Base-by-base conservation (phyloP, 202 grass and related monocot genomes). In the Cymbopogon flexuosus region DNA sequence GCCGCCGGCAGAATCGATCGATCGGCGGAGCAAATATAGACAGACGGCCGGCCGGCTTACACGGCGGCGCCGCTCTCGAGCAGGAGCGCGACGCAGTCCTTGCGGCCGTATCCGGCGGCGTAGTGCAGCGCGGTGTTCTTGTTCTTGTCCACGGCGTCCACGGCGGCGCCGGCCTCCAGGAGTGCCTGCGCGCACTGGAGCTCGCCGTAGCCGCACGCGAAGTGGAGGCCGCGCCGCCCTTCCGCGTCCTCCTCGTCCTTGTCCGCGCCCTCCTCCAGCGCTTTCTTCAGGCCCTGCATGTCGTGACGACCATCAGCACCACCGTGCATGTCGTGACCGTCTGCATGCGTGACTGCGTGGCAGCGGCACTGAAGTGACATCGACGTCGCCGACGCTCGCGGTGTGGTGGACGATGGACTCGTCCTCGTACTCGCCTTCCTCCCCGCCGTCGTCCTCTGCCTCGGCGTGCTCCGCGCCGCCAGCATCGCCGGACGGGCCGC, bases 171-270 rank as follows among this genome's bases (percentile, higher is more conserved):
- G 29, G 88, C 90, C 51, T 94, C 92, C 10, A 97, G 90, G 31
- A 97, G 92, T 7, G 88, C 68, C 77, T 91, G 79, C 72, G 90
- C 92, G 84, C 95, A 97, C n/a, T 82, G 41, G 23, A 89, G 78
- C 92, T 98, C 92, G 72, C 96, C 92, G 59, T 98, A 98, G 5
- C 96, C 96, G 88, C 96, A 99, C 0, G 96, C 90, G 82, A 99
- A 99, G 81, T 98, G 96, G 3, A 99, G 77, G 13, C 90, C 88
- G 40, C 96, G 79, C 41, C 96, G 85, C 33, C 96, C 96, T 65
- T 99, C 96, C 10, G 92, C 84, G 34, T 99, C 96, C 87, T 96
- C 96, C 81, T 95, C 92, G 87, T 96, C 96, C 79, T 90, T 93
- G 70, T 93, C 88, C 8, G 52, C 87, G 9, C 96, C 92, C 0